Evolutionary conservation across 2,329 filamentous ascomycete genomes (phyloP), one percentile per base, ranked within the genome.

Genomic region (Claviceps cyperi): DNA sequence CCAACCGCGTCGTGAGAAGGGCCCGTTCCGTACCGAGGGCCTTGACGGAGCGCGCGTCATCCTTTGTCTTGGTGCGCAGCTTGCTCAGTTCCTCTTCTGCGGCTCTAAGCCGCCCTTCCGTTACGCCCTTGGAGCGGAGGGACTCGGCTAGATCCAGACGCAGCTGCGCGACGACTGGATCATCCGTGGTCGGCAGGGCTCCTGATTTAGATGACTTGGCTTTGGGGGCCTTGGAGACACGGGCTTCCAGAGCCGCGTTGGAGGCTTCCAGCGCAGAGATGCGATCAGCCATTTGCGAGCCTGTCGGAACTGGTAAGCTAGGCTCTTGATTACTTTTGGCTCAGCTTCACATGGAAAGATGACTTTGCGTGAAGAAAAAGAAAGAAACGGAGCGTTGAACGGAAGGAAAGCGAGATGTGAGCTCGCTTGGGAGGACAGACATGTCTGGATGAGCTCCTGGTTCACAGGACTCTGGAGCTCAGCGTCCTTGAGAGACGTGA

Each of bases 141-240:
- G 88, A 84, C 61, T 86, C 79, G 21, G 84, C 77, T 1, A 95
- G 76, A 51, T 94, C 86, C 48, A 81, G 70, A 49, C 80, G 77
- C 2, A 85, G 68, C 56, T 79, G 76, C 4, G 72, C 62, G 8
- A 67, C 58, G 17, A 60, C 64, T 0, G 64, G 57, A 41, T 71
- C 66, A 48, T 63, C 55, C 19, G 57, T 19, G 7, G 43, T 17
- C 8, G 49, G 32, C 8, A 56, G n/a, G 22, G 11, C 17, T 21
- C 38, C 48, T 11, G 41, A 45, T 46, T 54, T 60, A 53, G 49
- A 44, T 14, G 38, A 46, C 46, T 14, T 50, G 13, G 5, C 17
- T 13, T n/a, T 22, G 24, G 44, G 49, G 52, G 53, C 55, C 56
- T 51, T 62, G 32, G 64, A 32, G 55, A 3, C 28, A 24, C 22